Evolutionary conservation across 2,329 filamentous ascomycete genomes (phyloP).

Genomic region (Corniculantispora saksenae): DNA sequence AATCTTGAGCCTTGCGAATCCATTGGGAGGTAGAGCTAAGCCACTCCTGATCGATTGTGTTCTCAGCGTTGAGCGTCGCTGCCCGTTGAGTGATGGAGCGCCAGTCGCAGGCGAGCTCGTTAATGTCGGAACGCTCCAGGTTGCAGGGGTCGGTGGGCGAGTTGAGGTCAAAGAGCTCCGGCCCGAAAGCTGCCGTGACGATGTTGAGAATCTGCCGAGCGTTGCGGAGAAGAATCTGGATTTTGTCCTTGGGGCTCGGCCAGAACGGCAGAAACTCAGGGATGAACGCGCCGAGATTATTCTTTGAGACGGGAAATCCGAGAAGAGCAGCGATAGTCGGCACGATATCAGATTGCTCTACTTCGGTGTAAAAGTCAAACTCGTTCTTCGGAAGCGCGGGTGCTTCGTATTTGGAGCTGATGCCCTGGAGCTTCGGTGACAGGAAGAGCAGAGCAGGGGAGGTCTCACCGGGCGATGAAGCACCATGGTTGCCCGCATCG

Average conservation of each 20-base stretch:
- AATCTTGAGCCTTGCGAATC: constrained; percentile 69
- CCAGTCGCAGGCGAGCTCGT: constrained; percentile 72
- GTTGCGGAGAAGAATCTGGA: constrained; percentile 74
- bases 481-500: constrained; percentile 94
- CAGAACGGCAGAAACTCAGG: constrained; percentile 77
- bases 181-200: constrained; percentile 69
- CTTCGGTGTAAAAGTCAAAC: constrained; percentile 78
- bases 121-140: constrained; percentile 42
- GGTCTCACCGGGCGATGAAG: constrained; percentile 90
- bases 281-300: constrained; percentile 87
- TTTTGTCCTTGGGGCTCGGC: constrained; percentile 53
- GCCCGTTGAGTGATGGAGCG: constrained; percentile 33
- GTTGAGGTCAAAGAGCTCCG: constrained; percentile 42
- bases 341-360: constrained; percentile 94
- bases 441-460: constrained; percentile 90
- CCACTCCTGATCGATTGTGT: constrained; percentile 40
- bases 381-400: constrained; percentile 65
- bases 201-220: constrained; percentile 78
- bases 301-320: constrained; percentile 83
- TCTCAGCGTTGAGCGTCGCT: constrained; percentile 23
- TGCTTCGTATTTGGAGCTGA: constrained; percentile 46
- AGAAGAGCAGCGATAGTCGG: constrained; percentile 85
- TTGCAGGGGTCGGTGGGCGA: constrained; percentile 40
- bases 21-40: constrained; percentile 56
- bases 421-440: constrained; percentile 72